phyloP scores from a whole-genome alignment of 2,329 filamentous ascomycete species.

The Diaporthe batatas region DNA sequence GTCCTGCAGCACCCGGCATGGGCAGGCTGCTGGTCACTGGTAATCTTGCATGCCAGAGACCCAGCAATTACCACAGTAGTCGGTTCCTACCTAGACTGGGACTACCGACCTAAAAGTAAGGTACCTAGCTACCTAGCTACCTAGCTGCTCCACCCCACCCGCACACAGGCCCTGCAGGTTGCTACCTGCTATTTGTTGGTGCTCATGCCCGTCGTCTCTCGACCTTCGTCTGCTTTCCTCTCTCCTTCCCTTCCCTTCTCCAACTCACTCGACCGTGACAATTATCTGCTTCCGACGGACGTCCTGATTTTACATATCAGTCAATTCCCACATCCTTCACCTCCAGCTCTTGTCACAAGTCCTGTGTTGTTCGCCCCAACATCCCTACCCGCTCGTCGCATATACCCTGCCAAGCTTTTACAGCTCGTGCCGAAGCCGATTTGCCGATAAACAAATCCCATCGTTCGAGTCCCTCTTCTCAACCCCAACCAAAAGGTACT shows the following conservation, averaged over 20 bases:
- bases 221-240: constrained; percentile 15
- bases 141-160: background rate
- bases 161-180: background rate
- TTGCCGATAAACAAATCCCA: constrained; percentile 38
- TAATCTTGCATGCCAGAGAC: constrained; percentile 30
- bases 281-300: constrained; percentile 36
- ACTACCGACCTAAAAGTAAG: background rate
- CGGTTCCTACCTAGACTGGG: constrained; percentile 24
- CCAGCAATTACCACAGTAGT: constrained; percentile 3
- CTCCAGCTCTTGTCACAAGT: constrained; percentile 40
- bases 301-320: constrained; percentile 21
- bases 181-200: constrained; percentile 41
- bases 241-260: constrained; percentile 25
- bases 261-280: constrained; percentile 42
- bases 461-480: constrained; percentile 9
- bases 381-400: constrained; percentile 22
- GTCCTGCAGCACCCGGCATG: background rate
- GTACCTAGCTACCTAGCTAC: too few species aligned
- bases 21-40: constrained; percentile 27
- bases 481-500: constrained; percentile 37
- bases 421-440: constrained; percentile 39
- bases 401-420: constrained; percentile 25
- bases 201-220: constrained; percentile 35
- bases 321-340: constrained; percentile 38
- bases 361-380: constrained; percentile 42